Evolutionary conservation across 2,329 filamentous ascomycete species (phyloP).

Genomic region (Coniochaeta hoffmannii): DNA sequence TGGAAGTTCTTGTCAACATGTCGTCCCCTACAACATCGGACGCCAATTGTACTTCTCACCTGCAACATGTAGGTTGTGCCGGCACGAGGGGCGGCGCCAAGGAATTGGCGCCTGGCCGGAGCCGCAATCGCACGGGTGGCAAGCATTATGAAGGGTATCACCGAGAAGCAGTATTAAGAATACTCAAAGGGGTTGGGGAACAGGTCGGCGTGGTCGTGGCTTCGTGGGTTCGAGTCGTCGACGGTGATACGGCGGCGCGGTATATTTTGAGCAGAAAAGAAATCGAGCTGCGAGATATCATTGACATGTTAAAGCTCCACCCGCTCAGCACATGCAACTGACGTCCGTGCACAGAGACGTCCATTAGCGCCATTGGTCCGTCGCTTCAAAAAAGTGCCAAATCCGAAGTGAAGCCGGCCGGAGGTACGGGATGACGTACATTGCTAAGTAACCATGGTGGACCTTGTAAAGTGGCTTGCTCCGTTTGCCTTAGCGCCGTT

Average conservation of each 20-base stretch:
- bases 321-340: not conserved
- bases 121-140: slow-evolving; percentile 70
- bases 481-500: not conserved
- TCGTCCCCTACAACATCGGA: not conserved
- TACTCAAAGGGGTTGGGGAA: not conserved
- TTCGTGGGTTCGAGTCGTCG: not conserved
- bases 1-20: not conserved
- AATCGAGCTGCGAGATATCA: slow-evolving; percentile 2
- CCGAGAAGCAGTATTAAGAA: not conserved
- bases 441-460: not conserved
- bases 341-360: not conserved
- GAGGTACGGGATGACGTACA: not conserved
- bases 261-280: slow-evolving; percentile 4
- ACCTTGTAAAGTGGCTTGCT: no score
- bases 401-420: not conserved
- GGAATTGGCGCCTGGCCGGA: slow-evolving; percentile 70
- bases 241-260: not conserved
- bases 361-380: not conserved
- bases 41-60: slow-evolving; percentile 35
- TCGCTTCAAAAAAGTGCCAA: not conserved
- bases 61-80: slow-evolving; percentile 42
- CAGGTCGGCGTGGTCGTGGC: not conserved
- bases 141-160: slow-evolving; percentile 52
- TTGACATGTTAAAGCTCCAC: slow-evolving; percentile 1
- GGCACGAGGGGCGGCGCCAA: slow-evolving; percentile 59